Evolutionary conservation across 129 eudicot genomes (phyloP).

Genomic region (Arctium minus): DNA sequence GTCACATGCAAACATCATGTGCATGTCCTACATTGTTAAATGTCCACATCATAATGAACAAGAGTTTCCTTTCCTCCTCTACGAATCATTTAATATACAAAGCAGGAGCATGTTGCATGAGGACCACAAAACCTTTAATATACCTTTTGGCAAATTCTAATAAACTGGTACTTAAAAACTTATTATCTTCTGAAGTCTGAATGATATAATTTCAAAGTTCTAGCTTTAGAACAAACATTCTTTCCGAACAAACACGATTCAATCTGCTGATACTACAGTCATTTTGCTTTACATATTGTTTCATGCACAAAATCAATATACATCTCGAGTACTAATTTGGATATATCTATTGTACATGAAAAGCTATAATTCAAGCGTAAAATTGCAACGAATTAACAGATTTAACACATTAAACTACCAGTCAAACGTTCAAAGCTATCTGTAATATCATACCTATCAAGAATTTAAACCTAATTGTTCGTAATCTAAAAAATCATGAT

Average conservation of each 20-base stretch:
- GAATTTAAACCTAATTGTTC: not conserved
- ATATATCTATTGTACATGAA: not conserved
- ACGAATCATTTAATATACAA: no score
- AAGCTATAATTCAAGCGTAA: not conserved
- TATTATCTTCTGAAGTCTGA: not conserved
- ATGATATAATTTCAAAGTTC: not conserved
- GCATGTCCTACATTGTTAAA: no score
- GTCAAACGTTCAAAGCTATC: not conserved
- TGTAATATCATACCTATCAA: not conserved
- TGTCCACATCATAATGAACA: no score
- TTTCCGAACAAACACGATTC: not conserved
- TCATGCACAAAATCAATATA: not conserved
- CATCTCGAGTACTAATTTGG: not conserved
- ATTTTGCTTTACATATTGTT: not conserved
- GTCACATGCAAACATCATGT: no score
- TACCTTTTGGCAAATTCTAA: no score
- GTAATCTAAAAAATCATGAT: not conserved
- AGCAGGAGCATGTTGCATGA: no score
- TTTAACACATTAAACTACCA: not conserved
- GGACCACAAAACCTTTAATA: no score
- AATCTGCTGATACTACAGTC: not conserved
- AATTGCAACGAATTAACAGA: not conserved
- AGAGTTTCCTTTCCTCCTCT: no score
- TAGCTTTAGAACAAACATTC: not conserved
- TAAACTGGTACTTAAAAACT: not conserved